phyloP scores from a whole-genome alignment of 495 filamentous ascomycete species.

The Geopyxis carbonaria region DNA sequence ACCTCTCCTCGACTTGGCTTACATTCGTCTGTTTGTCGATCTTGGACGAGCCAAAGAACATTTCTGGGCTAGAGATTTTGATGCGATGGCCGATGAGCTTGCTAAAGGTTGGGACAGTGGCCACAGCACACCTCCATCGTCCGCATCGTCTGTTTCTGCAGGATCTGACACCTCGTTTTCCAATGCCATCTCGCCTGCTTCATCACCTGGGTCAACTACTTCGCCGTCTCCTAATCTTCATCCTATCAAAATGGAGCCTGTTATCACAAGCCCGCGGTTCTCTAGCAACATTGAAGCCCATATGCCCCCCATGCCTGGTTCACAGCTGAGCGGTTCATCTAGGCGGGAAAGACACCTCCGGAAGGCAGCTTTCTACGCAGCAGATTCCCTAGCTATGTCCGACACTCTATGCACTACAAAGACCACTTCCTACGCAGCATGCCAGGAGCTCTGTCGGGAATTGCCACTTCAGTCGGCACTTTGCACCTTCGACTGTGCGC shows the following conservation, averaged over 20 bases:
- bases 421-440: conserved; percentile 71
- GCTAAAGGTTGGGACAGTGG: conserved; percentile 43
- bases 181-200: conserved; percentile 36
- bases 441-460: conserved; percentile 77
- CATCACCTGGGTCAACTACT: conserved; percentile 35
- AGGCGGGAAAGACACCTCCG: conserved; percentile 76
- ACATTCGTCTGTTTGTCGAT: conserved; percentile 85
- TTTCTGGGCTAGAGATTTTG: conserved; percentile 89
- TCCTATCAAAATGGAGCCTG: conserved; percentile 22
- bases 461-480: conserved; percentile 85
- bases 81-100: conserved; percentile 80
- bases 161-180: conserved; percentile 33
- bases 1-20: conserved; percentile 83
- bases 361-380: conserved; percentile 86
- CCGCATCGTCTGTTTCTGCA: conserved; percentile 35
- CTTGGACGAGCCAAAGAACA: conserved; percentile 80
- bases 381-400: conserved; percentile 79
- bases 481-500: conserved; percentile 91
- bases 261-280: no score
- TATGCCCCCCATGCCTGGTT: no score
- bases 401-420: conserved; percentile 56
- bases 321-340: no score
- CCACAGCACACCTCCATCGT: conserved; percentile 22
- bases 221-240: conserved; percentile 31
- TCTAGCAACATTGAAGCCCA: no score